phyloP scores from a whole-genome alignment of 169 alveolate genomes.

The Plasmodium gonderi region DNA sequence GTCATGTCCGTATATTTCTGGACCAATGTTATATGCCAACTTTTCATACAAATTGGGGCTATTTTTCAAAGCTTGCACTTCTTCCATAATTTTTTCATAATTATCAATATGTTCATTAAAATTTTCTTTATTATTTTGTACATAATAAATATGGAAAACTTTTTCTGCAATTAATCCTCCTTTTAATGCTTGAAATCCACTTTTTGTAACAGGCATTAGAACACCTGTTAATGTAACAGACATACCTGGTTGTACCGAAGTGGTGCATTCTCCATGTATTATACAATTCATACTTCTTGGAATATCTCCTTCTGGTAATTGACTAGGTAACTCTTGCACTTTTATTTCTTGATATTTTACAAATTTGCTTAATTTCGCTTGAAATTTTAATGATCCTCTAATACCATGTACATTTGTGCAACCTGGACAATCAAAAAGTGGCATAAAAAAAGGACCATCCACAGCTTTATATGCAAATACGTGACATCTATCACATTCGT shows the following conservation, averaged over 20 bases:
- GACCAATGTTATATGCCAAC: slow-evolving; percentile 96
- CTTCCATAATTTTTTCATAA: slow-evolving; percentile 76
- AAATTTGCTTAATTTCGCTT: slow-evolving; percentile 90
- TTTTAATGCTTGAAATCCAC: slow-evolving; percentile 83
- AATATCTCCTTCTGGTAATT: slow-evolving; percentile 95
- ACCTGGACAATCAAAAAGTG: slow-evolving; percentile 93
- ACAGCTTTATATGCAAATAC: slow-evolving; percentile 86
- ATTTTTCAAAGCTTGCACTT: slow-evolving; percentile 80
- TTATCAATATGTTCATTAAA: slow-evolving; percentile 71
- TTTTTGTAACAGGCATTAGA: slow-evolving; percentile 88
- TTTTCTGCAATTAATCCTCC: slow-evolving; percentile 86
- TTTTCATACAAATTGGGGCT: slow-evolving; percentile 90
- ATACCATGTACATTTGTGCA: slow-evolving; percentile 88
- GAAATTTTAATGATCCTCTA: slow-evolving; percentile 89
- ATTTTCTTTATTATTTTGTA: slow-evolving; percentile 88
- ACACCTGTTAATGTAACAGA: slow-evolving; percentile 90
- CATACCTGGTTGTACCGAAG: slow-evolving; percentile 80
- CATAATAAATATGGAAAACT: slow-evolving; percentile 87
- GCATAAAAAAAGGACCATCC: slow-evolving; percentile 90
- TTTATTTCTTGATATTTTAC: slow-evolving; percentile 93
- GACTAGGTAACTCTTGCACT: slow-evolving; percentile 94
- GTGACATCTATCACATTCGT: slow-evolving; percentile 97
- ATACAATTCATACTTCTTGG: slow-evolving; percentile 93
- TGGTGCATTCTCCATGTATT: slow-evolving; percentile 88
- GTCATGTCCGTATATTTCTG: slow-evolving; percentile 96